Percentiles rank a stretch among this genome's conserved stretches.
phyloP scores from a whole-genome alignment of 179 eudicot species.

The Beta macrorhiza region DNA sequence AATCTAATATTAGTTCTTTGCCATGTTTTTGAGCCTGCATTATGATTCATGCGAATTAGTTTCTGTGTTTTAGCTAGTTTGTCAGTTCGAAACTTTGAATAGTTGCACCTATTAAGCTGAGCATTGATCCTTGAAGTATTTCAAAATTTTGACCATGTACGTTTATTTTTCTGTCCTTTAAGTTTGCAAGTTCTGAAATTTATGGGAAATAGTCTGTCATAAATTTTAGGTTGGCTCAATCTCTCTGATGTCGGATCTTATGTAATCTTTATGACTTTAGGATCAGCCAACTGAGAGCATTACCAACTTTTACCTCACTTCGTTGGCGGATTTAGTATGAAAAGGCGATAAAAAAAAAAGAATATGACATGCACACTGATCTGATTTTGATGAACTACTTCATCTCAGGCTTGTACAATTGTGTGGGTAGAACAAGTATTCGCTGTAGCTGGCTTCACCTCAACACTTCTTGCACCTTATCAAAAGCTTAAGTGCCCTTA shows the following conservation, averaged over 20 bases:
- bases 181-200: background rate
- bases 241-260: background rate
- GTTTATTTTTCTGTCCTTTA: background rate
- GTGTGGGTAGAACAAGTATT: background rate
- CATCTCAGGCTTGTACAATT: background rate
- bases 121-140: conserved; percentile 4
- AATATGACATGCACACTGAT: background rate
- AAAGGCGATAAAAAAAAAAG: background rate
- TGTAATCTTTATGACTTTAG: background rate
- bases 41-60: background rate
- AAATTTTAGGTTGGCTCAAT: too few relatives aligned
- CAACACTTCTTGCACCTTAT: background rate
- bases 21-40: background rate
- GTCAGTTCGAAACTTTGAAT: background rate
- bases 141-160: background rate
- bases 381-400: background rate
- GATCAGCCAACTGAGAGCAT: background rate
- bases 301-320: background rate
- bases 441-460: background rate
- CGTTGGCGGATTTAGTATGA: background rate
- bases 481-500: background rate
- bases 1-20: background rate
- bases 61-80: background rate
- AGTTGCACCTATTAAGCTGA: background rate
- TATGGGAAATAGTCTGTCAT: background rate